Percentiles rank a stretch among this genome's conserved stretches.
These are phyloP conservation scores for Termitomyces sp. DNA, from an alignment of 768 basidiomycete genomes.

Conservation along the genomic window DNA sequence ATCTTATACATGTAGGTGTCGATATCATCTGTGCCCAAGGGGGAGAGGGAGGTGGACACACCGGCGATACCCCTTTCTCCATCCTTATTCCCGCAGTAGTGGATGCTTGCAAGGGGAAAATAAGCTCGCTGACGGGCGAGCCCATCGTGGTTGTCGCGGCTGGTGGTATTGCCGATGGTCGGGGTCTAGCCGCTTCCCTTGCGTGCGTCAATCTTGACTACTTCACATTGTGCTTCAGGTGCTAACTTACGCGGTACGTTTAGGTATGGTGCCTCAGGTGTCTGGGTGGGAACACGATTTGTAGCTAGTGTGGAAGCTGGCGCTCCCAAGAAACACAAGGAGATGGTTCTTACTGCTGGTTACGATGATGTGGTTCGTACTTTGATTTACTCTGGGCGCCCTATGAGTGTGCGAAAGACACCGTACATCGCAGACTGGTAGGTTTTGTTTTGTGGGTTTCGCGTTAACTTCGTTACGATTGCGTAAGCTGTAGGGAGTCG, in stretches of 20 bases:
- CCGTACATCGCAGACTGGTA: constrained; percentile 74
- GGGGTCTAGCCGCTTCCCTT: constrained; percentile 71
- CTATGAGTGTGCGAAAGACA: constrained; percentile 77
- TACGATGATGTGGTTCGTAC: constrained; percentile 72
- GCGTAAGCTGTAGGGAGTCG: constrained; percentile 43
- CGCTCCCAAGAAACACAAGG: constrained; percentile 69
- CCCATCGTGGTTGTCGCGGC: constrained; percentile 77
- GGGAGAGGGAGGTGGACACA: constrained; percentile 87
- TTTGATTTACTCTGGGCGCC: constrained; percentile 71
- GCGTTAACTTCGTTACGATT: neutral
- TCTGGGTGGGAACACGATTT: constrained; percentile 88
- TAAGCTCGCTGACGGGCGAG: constrained; percentile 73
- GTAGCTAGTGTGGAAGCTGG: constrained; percentile 79
- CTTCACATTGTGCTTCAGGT: neutral
- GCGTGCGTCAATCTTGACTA: constrained; percentile 45
- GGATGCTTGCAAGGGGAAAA: constrained; percentile 64
- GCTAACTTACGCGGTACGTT: neutral
- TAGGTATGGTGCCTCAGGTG: constrained; percentile 77
- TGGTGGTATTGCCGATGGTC: constrained; percentile 80
- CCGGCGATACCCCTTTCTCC: constrained; percentile 76
- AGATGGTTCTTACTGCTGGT: constrained; percentile 58
- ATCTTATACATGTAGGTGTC: too few species aligned
- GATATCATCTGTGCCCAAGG: constrained; percentile 88
- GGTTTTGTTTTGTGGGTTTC: constrained; percentile 12
- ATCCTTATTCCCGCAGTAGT: constrained; percentile 80